Evolutionary conservation across 345 rosid genomes (phyloP).

Genomic region (Nephelium lappaceum): DNA sequence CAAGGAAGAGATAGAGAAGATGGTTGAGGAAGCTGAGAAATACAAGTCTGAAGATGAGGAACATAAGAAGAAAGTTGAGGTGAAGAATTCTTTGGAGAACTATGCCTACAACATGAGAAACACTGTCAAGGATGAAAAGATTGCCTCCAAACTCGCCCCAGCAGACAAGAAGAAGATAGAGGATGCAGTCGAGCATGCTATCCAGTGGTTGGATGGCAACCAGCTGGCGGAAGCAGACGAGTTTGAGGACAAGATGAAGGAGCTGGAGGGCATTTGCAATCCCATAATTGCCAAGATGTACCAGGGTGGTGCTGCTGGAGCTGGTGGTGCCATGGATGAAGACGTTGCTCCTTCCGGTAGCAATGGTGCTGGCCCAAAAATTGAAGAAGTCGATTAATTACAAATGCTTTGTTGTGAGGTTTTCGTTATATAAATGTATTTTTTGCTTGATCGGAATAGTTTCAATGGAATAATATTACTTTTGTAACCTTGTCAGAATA

Average conservation of each 20-base stretch:
- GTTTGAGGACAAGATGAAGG: conserved; percentile 68
- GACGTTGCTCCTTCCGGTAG: conserved; percentile 34
- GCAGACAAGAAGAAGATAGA: conserved; percentile 70
- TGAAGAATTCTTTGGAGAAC: conserved; percentile 57
- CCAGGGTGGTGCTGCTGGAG: conserved; percentile 43
- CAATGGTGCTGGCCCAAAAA: conserved; percentile 65
- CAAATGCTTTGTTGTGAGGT: neutral
- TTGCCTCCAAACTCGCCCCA: conserved; percentile 44
- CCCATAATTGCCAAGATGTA: conserved; percentile 63
- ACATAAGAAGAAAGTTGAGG: conserved; percentile 67
- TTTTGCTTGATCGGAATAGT: neutral
- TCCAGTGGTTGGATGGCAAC: conserved; percentile 57
- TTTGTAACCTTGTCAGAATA: no score
- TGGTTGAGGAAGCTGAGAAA: conserved; percentile 71
- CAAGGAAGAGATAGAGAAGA: conserved; percentile 63
- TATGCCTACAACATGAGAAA: conserved; percentile 59
- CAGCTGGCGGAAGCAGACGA: conserved; percentile 64
- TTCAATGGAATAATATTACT: no score
- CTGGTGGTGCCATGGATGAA: conserved; percentile 37
- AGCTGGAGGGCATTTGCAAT: conserved; percentile 59
- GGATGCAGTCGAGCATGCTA: conserved; percentile 53
- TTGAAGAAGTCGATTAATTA: conserved; percentile 63
- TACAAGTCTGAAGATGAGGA: conserved; percentile 67
- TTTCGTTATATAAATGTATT: neutral
- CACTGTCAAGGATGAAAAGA: conserved; percentile 62